Percentiles rank a stretch among this genome's conserved stretches.
phyloP scores from a whole-genome alignment of 805 yeast species.

The Ogataea sp. region DNA sequence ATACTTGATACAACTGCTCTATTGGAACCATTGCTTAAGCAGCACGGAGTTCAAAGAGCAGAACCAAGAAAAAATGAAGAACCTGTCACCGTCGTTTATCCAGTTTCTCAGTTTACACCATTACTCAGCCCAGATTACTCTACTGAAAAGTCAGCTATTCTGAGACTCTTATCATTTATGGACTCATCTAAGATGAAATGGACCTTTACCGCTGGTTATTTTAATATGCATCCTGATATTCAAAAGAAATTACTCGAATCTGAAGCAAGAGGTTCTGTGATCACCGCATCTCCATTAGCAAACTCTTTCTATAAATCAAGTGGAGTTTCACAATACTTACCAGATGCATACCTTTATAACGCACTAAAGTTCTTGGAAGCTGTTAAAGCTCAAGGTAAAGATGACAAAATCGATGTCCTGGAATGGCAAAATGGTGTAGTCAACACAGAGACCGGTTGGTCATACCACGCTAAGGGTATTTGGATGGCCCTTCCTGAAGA shows the following conservation, averaged over 20 bases:
- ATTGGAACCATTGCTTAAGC: conserved; percentile 52
- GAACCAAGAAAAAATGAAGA: conserved; percentile 11
- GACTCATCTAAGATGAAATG: conserved; percentile 53
- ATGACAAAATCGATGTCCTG: conserved; percentile 41
- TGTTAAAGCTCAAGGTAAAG: conserved; percentile 33
- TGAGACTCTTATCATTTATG: conserved; percentile 49
- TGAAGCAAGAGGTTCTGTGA: conserved; percentile 56
- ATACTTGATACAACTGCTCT: conserved; percentile 46
- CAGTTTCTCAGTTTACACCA: conserved; percentile 88
- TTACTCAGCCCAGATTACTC: conserved; percentile 58
- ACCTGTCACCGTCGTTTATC: conserved; percentile 65
- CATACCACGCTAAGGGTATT: conserved; percentile 95
- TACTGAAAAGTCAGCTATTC: conserved; percentile 72
- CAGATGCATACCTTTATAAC: conserved; percentile 76
- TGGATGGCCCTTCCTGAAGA: conserved; percentile 68
- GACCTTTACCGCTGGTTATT: conserved; percentile 95
- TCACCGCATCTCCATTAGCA: conserved; percentile 90
- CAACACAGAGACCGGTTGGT: conserved; percentile 82
- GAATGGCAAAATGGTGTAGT: conserved; percentile 91
- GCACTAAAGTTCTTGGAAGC: conserved; percentile 60
- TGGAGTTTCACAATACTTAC: conserved; percentile 76
- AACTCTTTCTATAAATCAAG: conserved; percentile 84
- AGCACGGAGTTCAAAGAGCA: conserved; percentile 9
- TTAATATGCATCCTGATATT: conserved; percentile 78
- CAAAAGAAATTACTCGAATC: conserved; percentile 49